These are phyloP conservation scores for Xerocomus minutiporus DNA, from an alignment of 1,284 basidiomycete genomes.

Conservation along the genomic window DNA sequence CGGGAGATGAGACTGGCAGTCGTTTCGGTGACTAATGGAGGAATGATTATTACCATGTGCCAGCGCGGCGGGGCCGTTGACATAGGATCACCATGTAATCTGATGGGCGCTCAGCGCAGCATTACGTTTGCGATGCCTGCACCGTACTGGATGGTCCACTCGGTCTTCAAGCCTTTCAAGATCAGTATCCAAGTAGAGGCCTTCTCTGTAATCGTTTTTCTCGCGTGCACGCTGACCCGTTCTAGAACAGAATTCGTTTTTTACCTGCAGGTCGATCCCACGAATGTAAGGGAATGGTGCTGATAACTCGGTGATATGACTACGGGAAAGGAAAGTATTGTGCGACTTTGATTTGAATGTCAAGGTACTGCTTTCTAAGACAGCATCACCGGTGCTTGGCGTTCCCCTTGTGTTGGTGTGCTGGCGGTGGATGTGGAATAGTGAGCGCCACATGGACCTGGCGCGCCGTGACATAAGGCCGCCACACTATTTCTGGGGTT, in stretches of 20 bases:
- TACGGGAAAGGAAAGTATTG: conserved; percentile 7
- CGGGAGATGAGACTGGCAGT: conserved; percentile 5
- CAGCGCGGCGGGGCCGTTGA: conserved; percentile 17
- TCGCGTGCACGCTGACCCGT: neutral
- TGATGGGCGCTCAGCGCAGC: conserved; percentile 10
- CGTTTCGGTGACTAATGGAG: conserved; percentile 10
- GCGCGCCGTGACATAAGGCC: neutral
- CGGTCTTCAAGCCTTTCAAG: neutral
- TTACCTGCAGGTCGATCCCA: conserved; percentile 16
- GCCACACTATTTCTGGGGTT: conserved; percentile 2
- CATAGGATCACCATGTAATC: conserved; percentile 4
- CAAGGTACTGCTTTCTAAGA: neutral
- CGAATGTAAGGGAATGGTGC: conserved; percentile 7
- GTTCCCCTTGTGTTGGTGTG: no score
- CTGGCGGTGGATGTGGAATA: neutral
- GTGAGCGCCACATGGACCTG: neutral
- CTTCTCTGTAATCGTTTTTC: neutral
- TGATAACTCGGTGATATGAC: conserved; percentile 23
- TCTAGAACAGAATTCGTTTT: neutral
- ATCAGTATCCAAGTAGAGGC: neutral
- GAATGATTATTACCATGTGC: conserved; percentile 9
- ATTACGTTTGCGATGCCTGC: conserved; percentile 15
- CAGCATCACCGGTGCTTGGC: no score
- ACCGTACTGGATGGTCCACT: conserved; percentile 7
- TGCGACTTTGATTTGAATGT: conserved; percentile 1